Evolutionary conservation across 352 stramenopile species (phyloP).

Genomic region (Globisporangium spinosum): DNA sequence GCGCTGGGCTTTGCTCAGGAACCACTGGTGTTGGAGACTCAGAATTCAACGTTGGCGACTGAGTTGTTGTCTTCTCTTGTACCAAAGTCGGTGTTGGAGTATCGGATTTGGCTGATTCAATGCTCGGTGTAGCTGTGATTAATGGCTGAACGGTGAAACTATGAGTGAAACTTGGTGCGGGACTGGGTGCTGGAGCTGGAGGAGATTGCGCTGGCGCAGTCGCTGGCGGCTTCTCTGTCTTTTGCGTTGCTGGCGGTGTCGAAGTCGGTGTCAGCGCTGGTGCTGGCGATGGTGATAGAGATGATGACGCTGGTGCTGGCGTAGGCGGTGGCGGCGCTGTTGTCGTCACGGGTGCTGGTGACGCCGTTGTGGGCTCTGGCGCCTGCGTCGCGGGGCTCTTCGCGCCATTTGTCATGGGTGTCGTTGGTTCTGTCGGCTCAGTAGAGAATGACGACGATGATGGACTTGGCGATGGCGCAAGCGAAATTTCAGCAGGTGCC

Average conservation of each 20-base stretch:
- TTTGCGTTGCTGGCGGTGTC: conserved; percentile 6
- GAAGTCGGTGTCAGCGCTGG: conserved; percentile 3
- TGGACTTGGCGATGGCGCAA: not conserved
- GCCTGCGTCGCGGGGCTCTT: not conserved
- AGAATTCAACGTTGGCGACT: not conserved
- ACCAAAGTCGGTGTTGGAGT: conserved; percentile 5
- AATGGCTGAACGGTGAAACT: conserved; percentile 1
- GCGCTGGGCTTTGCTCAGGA: not conserved
- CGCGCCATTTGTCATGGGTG: not conserved
- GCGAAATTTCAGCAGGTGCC: not conserved
- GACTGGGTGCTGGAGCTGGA: conserved; percentile 1
- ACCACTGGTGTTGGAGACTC: not conserved
- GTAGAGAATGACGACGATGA: not conserved
- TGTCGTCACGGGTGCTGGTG: not conserved
- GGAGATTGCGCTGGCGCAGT: conserved; percentile 8
- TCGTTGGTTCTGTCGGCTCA: not conserved
- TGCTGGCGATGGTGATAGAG: conserved; percentile 4
- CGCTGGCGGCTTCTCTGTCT: not conserved
- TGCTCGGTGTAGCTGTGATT: not conserved
- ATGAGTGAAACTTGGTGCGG: not conserved
- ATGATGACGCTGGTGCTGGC: not conserved
- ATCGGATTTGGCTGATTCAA: not conserved
- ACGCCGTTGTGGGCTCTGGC: not conserved
- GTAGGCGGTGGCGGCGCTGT: conserved; percentile 1
- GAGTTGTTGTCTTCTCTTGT: conserved; percentile 10